These are phyloP conservation scores for Polytrichum formosum DNA, from an alignment of 225 moss, liverwort and hornwort genomes.

Conservation along the genomic window DNA sequence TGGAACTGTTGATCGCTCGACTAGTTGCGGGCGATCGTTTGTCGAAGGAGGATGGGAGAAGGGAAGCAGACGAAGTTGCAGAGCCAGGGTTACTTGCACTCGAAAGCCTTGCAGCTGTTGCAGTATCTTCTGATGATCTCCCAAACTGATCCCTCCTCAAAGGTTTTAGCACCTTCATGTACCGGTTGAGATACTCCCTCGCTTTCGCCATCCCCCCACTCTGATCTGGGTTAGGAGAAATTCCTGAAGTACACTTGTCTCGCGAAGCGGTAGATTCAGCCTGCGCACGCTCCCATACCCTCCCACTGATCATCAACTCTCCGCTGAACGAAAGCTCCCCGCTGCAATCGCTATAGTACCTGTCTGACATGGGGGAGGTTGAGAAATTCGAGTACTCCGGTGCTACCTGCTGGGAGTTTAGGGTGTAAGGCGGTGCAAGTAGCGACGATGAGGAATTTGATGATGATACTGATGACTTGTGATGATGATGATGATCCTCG, in stretches of 20 bases:
- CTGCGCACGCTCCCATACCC: slow-evolving; percentile 13
- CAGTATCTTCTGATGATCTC: background rate
- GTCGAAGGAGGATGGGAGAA: slow-evolving; percentile 1
- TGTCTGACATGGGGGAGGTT: slow-evolving; percentile 14
- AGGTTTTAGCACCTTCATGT: slow-evolving; percentile 72
- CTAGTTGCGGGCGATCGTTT: slow-evolving; percentile 3
- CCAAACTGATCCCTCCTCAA: background rate
- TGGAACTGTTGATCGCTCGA: slow-evolving; percentile 19
- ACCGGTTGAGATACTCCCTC: slow-evolving; percentile 59
- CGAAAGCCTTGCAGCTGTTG: background rate
- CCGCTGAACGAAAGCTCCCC: slow-evolving; percentile 44
- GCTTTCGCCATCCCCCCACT: slow-evolving; percentile 48
- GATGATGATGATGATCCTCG: slow-evolving; percentile 2
- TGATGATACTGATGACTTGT: background rate
- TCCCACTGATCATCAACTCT: slow-evolving; percentile 27
- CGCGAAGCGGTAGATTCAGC: too few relatives aligned
- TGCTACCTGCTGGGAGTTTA: background rate
- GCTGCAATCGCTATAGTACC: slow-evolving; percentile 62
- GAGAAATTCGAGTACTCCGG: slow-evolving; percentile 17
- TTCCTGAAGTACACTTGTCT: background rate
- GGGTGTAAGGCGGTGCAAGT: background rate
- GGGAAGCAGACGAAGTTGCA: slow-evolving; percentile 4
- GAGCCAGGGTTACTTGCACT: slow-evolving; percentile 8
- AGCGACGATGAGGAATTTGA: background rate
- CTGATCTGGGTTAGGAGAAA: background rate